Evolutionary conservation across 139 green algal genomes (phyloP), one percentile per base, ranked within the genome.

Genomic region (Nannochloris sp.): DNA sequence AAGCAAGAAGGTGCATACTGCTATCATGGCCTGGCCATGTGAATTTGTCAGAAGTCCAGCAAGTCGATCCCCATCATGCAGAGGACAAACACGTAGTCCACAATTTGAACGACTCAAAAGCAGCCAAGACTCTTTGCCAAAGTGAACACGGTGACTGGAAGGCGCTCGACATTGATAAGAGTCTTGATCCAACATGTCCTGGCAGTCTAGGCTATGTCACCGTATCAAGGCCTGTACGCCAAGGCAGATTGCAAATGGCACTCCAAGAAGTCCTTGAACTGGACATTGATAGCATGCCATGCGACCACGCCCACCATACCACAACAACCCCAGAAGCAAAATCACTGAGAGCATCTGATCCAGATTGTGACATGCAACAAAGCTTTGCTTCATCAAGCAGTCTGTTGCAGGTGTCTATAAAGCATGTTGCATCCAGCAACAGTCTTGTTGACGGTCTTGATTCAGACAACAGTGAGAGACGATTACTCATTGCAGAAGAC

Each of bases 401-500:
- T 31, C 54, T 64, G 23, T 23, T 64, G 15, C 57, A 64, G 40
- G 57, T 23, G 19, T 16, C 57, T 18, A 11, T 19, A 24, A 51
- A n/a, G 57, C 57, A 64, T 27, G 12, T 18, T 31, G 15, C 15
- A 18, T 57, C 19, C 7, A 16, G 19, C 57, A 49, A 49, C 12
- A 56, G 40, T 25, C 40, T 51, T 19, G 10, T 43, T 6, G 21
- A n/a, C 37, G 23, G 10, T 2, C 11, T 18, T 24, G 62, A 11
- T 21, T n/a, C 19, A 37, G 14, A 24, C 21, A 57, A 44, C 59
- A 25, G 44, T 5, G 19, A 46, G 15, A 48, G 71, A 51, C 75
- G 78, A 21, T 76, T 92, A 34, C 61, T 92, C 61, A 64, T 92
- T 3, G 85, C 81, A 2, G 85, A 92, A 64, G 85, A 91, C 76